A percentile compares a stretch with the other conserved stretches of the same genome.
phyloP scores from a whole-genome alignment of 129 eudicot species.

The Dittrichia graveolens region DNA sequence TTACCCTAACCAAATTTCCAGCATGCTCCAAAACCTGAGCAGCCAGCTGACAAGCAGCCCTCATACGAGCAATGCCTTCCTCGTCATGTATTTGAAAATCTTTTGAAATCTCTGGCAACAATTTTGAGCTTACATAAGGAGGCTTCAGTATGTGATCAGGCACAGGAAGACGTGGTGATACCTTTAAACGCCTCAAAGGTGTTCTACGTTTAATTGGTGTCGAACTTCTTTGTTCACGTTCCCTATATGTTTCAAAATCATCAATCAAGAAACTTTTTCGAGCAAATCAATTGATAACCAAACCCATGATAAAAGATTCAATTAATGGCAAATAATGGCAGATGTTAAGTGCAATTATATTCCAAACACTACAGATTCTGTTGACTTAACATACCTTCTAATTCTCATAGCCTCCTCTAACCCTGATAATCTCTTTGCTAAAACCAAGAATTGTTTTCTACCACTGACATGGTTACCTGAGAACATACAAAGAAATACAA shows the following conservation, averaged over 20 bases:
- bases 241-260: conserved; percentile 43
- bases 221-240: conserved; percentile 60
- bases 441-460: conserved; percentile 49
- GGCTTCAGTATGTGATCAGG: conserved; percentile 94
- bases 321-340: not conserved
- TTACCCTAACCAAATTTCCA: conserved; percentile 94
- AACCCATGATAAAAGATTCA: not conserved
- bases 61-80: conserved; percentile 87
- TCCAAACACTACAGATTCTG: not conserved
- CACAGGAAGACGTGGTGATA: conserved; percentile 86
- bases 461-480: conserved; percentile 29
- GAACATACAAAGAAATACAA: conserved; percentile 14
- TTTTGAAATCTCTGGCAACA: conserved; percentile 74
- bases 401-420: conserved; percentile 89
- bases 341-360: not conserved
- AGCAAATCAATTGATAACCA: not conserved
- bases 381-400: conserved; percentile 48
- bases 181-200: conserved; percentile 88
- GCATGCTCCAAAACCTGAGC: conserved; percentile 90
- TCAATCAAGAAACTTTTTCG: not conserved
- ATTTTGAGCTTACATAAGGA: conserved; percentile 69
- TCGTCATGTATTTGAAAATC: conserved; percentile 80
- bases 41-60: conserved; percentile 96
- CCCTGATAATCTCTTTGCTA: conserved; percentile 66
- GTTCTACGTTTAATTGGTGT: conserved; percentile 47